Conservation (phyloP, 805 yeast genomes). For the Metschnikowia lochheadii region DNA sequence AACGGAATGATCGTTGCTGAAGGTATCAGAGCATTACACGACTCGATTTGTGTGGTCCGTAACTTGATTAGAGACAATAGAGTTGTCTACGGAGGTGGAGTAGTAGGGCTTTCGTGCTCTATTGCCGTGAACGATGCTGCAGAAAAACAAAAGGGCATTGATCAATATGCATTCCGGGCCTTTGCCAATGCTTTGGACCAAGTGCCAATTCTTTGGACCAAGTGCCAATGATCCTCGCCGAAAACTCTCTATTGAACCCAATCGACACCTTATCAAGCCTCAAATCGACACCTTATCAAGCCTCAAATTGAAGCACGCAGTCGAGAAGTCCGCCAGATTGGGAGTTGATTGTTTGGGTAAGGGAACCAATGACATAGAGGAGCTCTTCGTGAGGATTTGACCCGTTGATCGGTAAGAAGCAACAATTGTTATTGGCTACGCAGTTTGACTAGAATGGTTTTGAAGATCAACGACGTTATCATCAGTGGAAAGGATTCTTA, state of each 20-base stretch:
- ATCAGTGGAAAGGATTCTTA: slow-evolving; percentile 81
- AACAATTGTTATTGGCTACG: slow-evolving; percentile 91
- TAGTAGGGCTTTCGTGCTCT: slow-evolving; percentile 93
- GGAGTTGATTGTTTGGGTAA: slow-evolving; percentile 94
- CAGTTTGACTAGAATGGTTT: slow-evolving; percentile 96
- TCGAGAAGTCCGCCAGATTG: slow-evolving; percentile 61
- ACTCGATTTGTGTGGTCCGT: slow-evolving; percentile 95
- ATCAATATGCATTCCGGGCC: slow-evolving; percentile 96
- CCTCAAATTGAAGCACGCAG: slow-evolving; percentile 80
- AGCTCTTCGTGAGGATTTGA: slow-evolving; percentile 91
- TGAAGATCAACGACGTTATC: slow-evolving; percentile 95
- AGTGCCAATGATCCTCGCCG: slow-evolving; percentile 93
- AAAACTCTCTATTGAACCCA: slow-evolving; percentile 94
- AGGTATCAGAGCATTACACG: slow-evolving; percentile 93
- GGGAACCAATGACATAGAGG: slow-evolving; percentile 89
- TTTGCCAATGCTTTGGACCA: slow-evolving; percentile 87
- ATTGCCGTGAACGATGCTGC: slow-evolving; percentile 88
- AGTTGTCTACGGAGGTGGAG: slow-evolving; percentile 99
- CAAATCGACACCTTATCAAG: slow-evolving; percentile 81
- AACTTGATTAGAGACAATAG: slow-evolving; percentile 87
- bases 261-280: no score
- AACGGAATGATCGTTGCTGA: slow-evolving; percentile 98
- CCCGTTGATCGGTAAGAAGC: slow-evolving; percentile 95
- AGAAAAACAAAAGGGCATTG: slow-evolving; percentile 89
- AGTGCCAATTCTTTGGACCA: no score